Evolutionary conservation across 1,139 yeast species (phyloP), one percentile per base, ranked within the genome.

Genomic region (Zygosaccharomyces pseudobailii): DNA sequence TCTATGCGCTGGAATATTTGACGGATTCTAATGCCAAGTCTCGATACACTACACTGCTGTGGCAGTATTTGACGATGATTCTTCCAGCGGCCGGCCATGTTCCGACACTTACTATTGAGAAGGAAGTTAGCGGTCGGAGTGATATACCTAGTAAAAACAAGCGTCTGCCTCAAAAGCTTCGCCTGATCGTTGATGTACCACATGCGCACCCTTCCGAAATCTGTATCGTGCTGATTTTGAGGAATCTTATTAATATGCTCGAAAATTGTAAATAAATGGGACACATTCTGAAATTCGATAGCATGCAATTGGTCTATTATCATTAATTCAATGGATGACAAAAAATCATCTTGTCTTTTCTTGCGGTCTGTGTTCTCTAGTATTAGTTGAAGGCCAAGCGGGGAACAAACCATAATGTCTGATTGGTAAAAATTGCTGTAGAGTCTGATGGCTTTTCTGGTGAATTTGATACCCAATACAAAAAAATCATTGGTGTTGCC

Each of bases 401-500:
- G 97, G 9, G 97, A 88, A 38, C 97, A 96, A 25, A 94, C 67
- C 21, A 92, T 83, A 25, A 92, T 73, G 67, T 92, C 99, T 0
- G 95, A 83, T 35, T 83, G 79, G 62, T 87, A 87, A 61, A 89
- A 88, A 25, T 90, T 82, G 4, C 96, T 79, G 65, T 86, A 92
- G 25, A 92, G 71, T 66, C 88, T 90, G 50, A 90, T 66, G 0
- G 96, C 77, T 62, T 89, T 90, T 62, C 97, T 78, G 3, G 97
- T 89, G 67, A 89, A 81, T 66, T 92, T 92, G 48, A 88, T 62
- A 7, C 98, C 98, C 21, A 92, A 61, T 45, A 95, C 85, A 66
- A 94, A 92, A 70, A 86, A 84, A 72, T 94, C 98, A 62, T 87
- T 88, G 32, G 90, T 82, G 68, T 90, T 89, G 7, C 99, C 99